Conservation (phyloP, 345 rosid genomes). For the Carallia pectinifolia region DNA sequence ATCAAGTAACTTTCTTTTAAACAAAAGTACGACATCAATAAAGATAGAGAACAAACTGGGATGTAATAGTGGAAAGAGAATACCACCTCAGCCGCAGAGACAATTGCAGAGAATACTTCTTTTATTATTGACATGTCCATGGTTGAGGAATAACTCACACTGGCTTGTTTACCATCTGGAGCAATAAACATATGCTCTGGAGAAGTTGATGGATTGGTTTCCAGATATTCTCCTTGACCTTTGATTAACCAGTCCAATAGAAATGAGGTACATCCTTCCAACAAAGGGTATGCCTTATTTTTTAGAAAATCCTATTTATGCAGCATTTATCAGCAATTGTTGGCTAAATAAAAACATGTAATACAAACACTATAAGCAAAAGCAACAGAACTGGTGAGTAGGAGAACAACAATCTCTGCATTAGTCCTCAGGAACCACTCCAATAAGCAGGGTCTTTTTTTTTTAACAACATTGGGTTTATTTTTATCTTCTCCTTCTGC, state of each 20-base stretch:
- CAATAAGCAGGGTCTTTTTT: not conserved
- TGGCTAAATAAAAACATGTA: not conserved
- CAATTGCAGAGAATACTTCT: slow-evolving; percentile 69
- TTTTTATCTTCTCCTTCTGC: not conserved
- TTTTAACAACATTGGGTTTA: too few species aligned
- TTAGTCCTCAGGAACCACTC: not conserved
- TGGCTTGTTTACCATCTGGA: slow-evolving; percentile 75
- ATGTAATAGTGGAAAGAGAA: not conserved
- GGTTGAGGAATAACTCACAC: slow-evolving; percentile 92
- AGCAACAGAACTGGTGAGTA: not conserved
- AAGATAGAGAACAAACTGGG: not conserved
- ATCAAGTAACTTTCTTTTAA: not conserved
- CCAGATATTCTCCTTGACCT: slow-evolving; percentile 70
- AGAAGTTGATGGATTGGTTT: slow-evolving; percentile 93
- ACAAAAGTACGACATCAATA: not conserved
- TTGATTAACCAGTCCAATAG: slow-evolving; percentile 89
- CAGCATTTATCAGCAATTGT: slow-evolving; percentile 1
- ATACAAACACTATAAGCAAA: not conserved
- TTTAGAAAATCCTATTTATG: slow-evolving; percentile 66
- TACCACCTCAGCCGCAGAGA: slow-evolving; percentile 81
- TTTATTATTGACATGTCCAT: slow-evolving; percentile 88
- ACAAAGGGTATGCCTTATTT: slow-evolving; percentile 70
- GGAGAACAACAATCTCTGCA: not conserved
- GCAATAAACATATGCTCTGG: slow-evolving; percentile 83
- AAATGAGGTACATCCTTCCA: slow-evolving; percentile 78